Conservation (phyloP, 163 green algal species). For the Trebouxiophyceae sp. region DNA sequence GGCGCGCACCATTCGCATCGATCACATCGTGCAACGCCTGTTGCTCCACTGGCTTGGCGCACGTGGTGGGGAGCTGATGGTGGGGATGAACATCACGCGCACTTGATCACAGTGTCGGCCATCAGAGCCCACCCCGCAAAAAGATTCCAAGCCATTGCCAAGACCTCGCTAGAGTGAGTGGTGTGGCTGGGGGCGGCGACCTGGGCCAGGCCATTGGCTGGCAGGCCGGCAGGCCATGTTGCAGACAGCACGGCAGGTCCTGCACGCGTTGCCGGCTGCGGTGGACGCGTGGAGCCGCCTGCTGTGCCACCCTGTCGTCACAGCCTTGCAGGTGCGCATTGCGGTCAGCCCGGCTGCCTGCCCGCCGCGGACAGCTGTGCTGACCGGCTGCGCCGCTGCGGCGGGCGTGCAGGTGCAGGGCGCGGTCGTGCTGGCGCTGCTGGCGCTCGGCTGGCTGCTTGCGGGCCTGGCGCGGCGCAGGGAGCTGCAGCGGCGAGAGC, state of each 20-base stretch:
- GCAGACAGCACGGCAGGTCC: neutral
- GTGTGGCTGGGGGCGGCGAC: neutral
- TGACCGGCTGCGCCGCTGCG: neutral
- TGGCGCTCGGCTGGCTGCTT: conserved; percentile 23
- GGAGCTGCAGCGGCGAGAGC: conserved; percentile 7
- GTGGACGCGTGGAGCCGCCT: neutral
- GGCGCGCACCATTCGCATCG: too few relatives aligned
- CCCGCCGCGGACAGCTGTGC: neutral
- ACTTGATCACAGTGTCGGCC: neutral
- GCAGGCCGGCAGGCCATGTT: neutral
- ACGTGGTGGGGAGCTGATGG: too few relatives aligned
- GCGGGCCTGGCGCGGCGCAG: conserved; percentile 13
- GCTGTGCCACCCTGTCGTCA: conserved; percentile 4
- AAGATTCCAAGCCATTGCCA: too few relatives aligned
- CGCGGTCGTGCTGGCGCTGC: conserved; percentile 31
- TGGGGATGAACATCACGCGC: too few relatives aligned
- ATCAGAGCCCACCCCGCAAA: too few relatives aligned
- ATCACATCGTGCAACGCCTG: too few relatives aligned
- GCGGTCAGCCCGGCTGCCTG: neutral
- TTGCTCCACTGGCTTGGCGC: too few relatives aligned
- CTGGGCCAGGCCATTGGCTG: neutral
- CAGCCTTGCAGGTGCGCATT: conserved; percentile 4
- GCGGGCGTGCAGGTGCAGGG: conserved; percentile 33
- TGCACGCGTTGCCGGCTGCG: neutral
- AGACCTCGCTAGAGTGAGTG: neutral